Percentiles rank a stretch among this genome's conserved stretches.
Evolutionary conservation across 768 basidiomycete genomes (phyloP).

Genomic region (Lactifluus echinatus): DNA sequence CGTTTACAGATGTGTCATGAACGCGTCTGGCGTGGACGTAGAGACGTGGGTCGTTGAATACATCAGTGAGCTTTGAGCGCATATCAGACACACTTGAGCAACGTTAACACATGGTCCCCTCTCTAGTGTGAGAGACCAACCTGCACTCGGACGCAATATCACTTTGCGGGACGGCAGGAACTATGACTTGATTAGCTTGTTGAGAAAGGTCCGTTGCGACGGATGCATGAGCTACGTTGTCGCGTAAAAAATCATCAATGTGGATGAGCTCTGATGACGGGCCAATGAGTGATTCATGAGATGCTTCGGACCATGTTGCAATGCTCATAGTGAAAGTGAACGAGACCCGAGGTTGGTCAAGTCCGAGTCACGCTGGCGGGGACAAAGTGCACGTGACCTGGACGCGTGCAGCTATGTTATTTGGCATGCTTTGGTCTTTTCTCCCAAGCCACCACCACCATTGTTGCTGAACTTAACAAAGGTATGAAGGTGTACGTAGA

Average conservation of each 20-base stretch:
- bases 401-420: conserved; percentile 9
- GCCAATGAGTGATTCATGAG: conserved; percentile 21
- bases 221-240: background rate
- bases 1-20: conserved; percentile 41
- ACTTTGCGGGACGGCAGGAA: background rate
- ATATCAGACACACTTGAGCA: conserved; percentile 45
- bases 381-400: conserved; percentile 4
- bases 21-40: conserved; percentile 47
- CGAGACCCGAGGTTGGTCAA: too few relatives aligned
- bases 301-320: conserved; percentile 6
- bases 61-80: conserved; percentile 33
- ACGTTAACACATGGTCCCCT: background rate
- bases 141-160: conserved; percentile 30
- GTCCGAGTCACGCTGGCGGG: background rate
- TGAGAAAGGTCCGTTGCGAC: background rate
- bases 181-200: conserved; percentile 7
- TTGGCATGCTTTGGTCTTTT: conserved; percentile 1
- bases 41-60: conserved; percentile 47
- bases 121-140: conserved; percentile 19
- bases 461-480: background rate
- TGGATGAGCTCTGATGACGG: conserved; percentile 27
- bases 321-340: background rate
- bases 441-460: background rate
- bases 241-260: conserved; percentile 25
- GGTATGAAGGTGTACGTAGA: conserved; percentile 15